A percentile compares a stretch with the other conserved stretches of the same genome.
These are phyloP conservation scores for Xylariaceae sp. DNA, from an alignment of 2,329 filamentous ascomycete genomes.

Conservation along the genomic window DNA sequence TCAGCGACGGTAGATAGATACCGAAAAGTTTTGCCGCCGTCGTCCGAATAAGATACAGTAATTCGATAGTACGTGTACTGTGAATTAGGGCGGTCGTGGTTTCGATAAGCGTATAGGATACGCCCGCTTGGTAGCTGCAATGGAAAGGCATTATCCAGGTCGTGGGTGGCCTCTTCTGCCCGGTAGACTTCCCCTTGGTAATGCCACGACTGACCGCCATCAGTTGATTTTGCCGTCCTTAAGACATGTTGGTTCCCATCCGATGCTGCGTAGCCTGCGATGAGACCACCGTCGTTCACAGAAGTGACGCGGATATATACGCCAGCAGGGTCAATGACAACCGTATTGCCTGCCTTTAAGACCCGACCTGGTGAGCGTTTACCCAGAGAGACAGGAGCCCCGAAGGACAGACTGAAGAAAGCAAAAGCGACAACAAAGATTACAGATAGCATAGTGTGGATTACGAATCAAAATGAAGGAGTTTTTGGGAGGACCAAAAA, in stretches of 20 bases:
- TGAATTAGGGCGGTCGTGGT: slow-evolving; percentile 39
- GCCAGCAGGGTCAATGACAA: slow-evolving; percentile 35
- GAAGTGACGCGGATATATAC: slow-evolving; percentile 41
- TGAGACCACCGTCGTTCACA: slow-evolving; percentile 35
- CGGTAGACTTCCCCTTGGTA: slow-evolving; percentile 36
- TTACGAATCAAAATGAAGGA: not conserved
- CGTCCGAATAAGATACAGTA: slow-evolving; percentile 48
- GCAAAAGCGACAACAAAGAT: not conserved
- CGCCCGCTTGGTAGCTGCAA: slow-evolving; percentile 45
- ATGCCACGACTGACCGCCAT: slow-evolving; percentile 40
- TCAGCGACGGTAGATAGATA: slow-evolving; percentile 42
- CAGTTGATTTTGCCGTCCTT: slow-evolving; percentile 33
- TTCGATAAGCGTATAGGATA: slow-evolving; percentile 45
- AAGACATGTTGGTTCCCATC: slow-evolving; percentile 35
- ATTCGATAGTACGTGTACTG: slow-evolving; percentile 48
- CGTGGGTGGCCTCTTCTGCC: slow-evolving; percentile 30
- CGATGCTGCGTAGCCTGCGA: slow-evolving; percentile 39
- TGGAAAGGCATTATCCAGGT: slow-evolving; percentile 44
- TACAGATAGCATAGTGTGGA: slow-evolving; percentile 8
- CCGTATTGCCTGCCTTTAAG: slow-evolving; percentile 32
- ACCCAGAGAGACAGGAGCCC: slow-evolving; percentile 16
- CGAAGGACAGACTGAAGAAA: not conserved
- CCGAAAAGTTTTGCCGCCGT: slow-evolving; percentile 46
- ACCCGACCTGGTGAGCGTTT: slow-evolving; percentile 30
- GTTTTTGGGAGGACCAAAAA: not conserved